phyloP scores from a whole-genome alignment of 1,139 yeast species.

The Geotrichum histeridarum region DNA sequence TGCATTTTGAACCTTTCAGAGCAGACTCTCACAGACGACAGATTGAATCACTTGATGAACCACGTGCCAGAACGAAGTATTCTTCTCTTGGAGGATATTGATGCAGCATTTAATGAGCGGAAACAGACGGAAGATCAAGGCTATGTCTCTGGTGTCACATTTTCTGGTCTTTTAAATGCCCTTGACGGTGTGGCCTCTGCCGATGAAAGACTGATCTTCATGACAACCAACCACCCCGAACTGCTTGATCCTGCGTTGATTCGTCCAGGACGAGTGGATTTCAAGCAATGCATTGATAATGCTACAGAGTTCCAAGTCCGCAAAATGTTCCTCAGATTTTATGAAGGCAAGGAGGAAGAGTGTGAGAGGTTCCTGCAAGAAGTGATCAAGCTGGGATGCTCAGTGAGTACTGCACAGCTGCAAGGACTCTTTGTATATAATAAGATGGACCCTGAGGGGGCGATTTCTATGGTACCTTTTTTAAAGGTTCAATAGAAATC shows the following conservation, averaged over 20 bases:
- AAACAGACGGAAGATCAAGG: conserved; percentile 67
- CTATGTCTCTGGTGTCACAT: conserved; percentile 80
- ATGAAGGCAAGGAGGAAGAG: conserved; percentile 56
- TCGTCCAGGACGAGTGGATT: conserved; percentile 94
- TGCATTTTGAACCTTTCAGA: conserved; percentile 89
- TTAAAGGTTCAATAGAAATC: conserved; percentile 11
- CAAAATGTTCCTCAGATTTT: conserved; percentile 83
- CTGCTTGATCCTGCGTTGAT: conserved; percentile 67
- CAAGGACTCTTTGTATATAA: conserved; percentile 94
- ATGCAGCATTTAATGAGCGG: conserved; percentile 88
- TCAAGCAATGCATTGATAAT: conserved; percentile 73
- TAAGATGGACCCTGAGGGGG: conserved; percentile 74
- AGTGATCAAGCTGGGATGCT: conserved; percentile 48
- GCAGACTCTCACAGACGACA: conserved; percentile 85
- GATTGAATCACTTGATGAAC: conserved; percentile 91
- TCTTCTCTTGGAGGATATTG: conserved; percentile 82
- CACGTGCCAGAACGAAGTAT: conserved; percentile 90
- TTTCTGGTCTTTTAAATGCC: conserved; percentile 88
- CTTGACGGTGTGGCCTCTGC: conserved; percentile 98
- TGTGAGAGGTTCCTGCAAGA: conserved; percentile 59
- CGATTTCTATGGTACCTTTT: conserved; percentile 55
- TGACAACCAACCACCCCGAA: conserved; percentile 98
- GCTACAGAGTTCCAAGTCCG: conserved; percentile 77
- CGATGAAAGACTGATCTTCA: conserved; percentile 90
- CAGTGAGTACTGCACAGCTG: conserved; percentile 86